Evolutionary conservation across 2,329 filamentous ascomycete genomes (phyloP), one percentile per base, ranked within the genome.

Genomic region (Penicillium sp.): DNA sequence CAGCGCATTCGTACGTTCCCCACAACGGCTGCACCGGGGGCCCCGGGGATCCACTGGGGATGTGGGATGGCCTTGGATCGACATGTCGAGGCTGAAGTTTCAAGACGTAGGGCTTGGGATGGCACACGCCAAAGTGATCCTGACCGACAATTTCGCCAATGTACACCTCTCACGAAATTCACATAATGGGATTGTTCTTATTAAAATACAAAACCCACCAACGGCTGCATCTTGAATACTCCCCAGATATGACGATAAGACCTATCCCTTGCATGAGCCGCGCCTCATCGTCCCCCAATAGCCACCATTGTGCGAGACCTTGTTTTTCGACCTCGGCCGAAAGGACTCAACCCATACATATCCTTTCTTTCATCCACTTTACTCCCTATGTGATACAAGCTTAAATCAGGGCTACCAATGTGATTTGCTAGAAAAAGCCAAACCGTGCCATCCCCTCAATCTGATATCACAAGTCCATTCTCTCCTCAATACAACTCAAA

Each of bases 211-310:
- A 26, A 26, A 18, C 10, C 0, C 11, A 34, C 20, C 13, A 35
- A 22, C 18, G 7, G 20, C 18, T 34, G 18, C 18, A 24, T 16
- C n/a, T 3, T 7, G 9, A n/a, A 9, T n/a, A n/a, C 29, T 45
- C n/a, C n/a, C 34, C 6, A 5, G 13, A 26, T n/a, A 16, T 9
- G 29, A 18, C 4, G 22, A 37, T 8, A 24, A 7, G 6, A 13
- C 2, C 4, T 11, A 50, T 31, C 53, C 53, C 53, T 51, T 55
- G 53, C 53, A 43, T 49, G 11, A 7, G 29, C 14, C 43, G 29
- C 29, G 29, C 51, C 26, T 54, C 44, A 49, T 50, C 31, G 24
- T 38, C 24, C 31, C 24, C 18, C 46, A 48, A 40, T 44, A 24
- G 35, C 18, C 29, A 34, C 32, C 43, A 6, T 16, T n/a, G 31